Percentiles rank a stretch among this genome's conserved stretches.
phyloP scores from a whole-genome alignment of 2,329 filamentous ascomycete species.

The Fonsecaea multimorphosa region DNA sequence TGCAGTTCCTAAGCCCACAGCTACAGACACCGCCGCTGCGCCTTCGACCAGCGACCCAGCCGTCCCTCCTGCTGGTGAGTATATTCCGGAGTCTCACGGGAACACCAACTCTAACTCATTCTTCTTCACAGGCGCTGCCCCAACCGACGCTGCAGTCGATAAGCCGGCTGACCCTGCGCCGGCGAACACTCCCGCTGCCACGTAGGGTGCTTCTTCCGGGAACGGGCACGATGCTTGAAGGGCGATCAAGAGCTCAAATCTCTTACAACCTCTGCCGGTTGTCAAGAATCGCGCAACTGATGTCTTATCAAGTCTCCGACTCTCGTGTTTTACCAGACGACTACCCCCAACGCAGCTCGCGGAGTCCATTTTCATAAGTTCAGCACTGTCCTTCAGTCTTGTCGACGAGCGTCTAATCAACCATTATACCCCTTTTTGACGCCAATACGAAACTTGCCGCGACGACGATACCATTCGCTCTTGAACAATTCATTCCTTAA shows the following conservation, averaged over 20 bases:
- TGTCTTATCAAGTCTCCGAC: background rate
- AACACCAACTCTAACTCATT: background rate
- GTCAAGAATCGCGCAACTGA: background rate
- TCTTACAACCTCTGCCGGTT: background rate
- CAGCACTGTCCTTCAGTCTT: constrained; percentile 8
- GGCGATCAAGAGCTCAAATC: background rate
- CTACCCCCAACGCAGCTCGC: background rate
- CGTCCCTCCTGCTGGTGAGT: constrained; percentile 36
- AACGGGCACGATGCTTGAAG: constrained; percentile 14
- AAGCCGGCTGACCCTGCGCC: constrained; percentile 27
- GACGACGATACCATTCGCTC: constrained; percentile 23
- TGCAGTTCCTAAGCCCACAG: constrained; percentile 31
- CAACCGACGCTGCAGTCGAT: constrained; percentile 23
- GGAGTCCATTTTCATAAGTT: background rate
- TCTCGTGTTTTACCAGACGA: background rate
- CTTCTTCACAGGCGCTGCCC: constrained; percentile 31
- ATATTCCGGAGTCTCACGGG: background rate
- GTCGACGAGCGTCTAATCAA: constrained; percentile 33
- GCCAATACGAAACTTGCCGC: constrained; percentile 24
- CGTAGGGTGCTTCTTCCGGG: constrained; percentile 14
- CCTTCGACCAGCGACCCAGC: constrained; percentile 34
- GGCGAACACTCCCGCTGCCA: constrained; percentile 26
- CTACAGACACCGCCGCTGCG: constrained; percentile 31
- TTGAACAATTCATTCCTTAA: constrained; percentile 5
- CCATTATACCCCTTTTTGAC: constrained; percentile 30